phyloP scores from a whole-genome alignment of 2,329 filamentous ascomycete genomes.

The Volutella citrinella region DNA sequence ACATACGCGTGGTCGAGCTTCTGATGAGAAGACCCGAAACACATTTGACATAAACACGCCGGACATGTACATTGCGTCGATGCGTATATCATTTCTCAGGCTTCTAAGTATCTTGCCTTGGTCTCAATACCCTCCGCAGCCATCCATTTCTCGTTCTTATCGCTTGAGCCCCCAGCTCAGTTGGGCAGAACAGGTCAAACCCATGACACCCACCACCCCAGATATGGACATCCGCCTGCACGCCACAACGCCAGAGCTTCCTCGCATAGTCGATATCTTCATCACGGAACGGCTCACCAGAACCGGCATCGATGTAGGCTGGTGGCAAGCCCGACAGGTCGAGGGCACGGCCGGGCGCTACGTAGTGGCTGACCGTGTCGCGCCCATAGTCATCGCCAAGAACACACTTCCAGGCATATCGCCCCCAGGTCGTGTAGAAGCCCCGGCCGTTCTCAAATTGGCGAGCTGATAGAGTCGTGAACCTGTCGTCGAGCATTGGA shows the following conservation, averaged over 20 bases:
- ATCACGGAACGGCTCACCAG: conserved; percentile 11
- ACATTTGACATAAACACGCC: too few relatives aligned
- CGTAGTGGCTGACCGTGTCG: conserved; percentile 4
- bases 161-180: conserved; percentile 5
- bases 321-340: conserved; percentile 5
- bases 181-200: conserved; percentile 7
- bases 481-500: conserved; percentile 14
- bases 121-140: conserved; percentile 1
- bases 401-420: conserved; percentile 6
- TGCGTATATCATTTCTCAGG: too few relatives aligned
- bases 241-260: conserved; percentile 10
- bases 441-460: conserved; percentile 10
- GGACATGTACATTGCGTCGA: too few relatives aligned
- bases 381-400: conserved; percentile 1
- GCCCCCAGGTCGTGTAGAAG: conserved; percentile 2
- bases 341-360: conserved; percentile 6
- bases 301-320: conserved; percentile 11
- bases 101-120: too few relatives aligned
- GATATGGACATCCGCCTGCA: conserved; percentile 10
- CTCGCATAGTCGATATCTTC: conserved; percentile 11
- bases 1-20: too few relatives aligned
- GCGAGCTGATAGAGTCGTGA: conserved; percentile 1
- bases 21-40: too few relatives aligned
- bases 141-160: conserved; percentile 1
- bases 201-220: conserved; percentile 14